Evolutionary conservation across 805 yeast species (phyloP).

Genomic region (Vanderwaltozyma verrucispora): DNA sequence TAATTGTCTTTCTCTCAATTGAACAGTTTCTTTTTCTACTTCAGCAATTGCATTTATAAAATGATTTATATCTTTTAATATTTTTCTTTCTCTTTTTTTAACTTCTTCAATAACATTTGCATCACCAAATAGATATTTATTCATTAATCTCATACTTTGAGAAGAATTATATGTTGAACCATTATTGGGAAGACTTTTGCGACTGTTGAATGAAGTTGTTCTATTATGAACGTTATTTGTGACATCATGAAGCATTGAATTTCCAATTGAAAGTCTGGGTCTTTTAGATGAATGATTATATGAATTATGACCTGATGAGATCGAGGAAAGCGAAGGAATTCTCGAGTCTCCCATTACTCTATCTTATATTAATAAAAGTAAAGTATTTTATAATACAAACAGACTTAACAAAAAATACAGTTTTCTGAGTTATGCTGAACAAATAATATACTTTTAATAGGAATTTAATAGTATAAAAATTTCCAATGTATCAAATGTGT

Average conservation of each 20-base stretch:
- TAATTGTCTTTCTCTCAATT: constrained; percentile 11
- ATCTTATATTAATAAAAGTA: too few species aligned
- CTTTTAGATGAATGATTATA: constrained; percentile 5
- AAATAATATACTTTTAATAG: too few species aligned
- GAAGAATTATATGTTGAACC: neutral
- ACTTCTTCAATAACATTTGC: constrained; percentile 24
- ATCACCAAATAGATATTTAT: constrained; percentile 22
- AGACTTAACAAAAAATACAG: too few species aligned
- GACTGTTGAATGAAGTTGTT: neutral
- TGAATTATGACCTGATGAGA: neutral
- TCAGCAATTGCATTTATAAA: constrained; percentile 21
- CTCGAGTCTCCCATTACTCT: constrained; percentile 7
- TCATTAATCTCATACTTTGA: constrained; percentile 14
- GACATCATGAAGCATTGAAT: constrained; percentile 12
- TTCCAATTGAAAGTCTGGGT: constrained; percentile 5
- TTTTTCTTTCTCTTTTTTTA: constrained; percentile 24
- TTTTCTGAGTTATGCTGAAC: too few species aligned
- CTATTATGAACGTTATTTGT: constrained; percentile 9
- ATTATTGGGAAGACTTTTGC: constrained; percentile 1
- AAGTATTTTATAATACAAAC: too few species aligned
- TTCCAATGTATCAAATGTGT: too few species aligned
- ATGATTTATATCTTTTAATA: constrained; percentile 21
- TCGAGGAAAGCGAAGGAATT: constrained; percentile 12
- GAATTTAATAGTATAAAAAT: too few species aligned
- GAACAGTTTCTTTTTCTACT: constrained; percentile 17